These are phyloP conservation scores for Raddia distichophylla DNA, from an alignment of 176 grass and related monocot genomes.

Conservation along the genomic window DNA sequence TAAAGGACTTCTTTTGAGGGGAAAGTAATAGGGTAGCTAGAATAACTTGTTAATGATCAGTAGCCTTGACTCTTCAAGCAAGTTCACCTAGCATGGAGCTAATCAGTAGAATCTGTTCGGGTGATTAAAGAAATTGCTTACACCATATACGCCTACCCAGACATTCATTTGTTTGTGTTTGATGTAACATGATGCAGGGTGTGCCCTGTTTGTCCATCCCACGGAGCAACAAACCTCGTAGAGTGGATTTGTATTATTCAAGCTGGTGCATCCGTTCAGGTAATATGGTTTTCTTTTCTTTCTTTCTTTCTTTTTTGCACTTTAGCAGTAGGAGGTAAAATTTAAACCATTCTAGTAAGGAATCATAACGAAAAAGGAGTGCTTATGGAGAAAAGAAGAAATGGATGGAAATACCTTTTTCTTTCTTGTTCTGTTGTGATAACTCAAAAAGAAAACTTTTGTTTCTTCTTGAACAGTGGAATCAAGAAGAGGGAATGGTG, in stretches of 20 bases:
- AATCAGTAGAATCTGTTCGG: neutral
- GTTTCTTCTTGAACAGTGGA: slow-evolving; percentile 55
- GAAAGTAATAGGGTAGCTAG: neutral
- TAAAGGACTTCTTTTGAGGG: neutral
- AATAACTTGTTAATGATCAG: neutral
- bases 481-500: slow-evolving; percentile 59
- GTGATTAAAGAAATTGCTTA: neutral
- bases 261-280: slow-evolving; percentile 93
- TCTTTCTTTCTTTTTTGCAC: slow-evolving; percentile 3
- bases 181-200: slow-evolving; percentile 55
- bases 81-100: slow-evolving; percentile 15
- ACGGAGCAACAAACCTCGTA: slow-evolving; percentile 66
- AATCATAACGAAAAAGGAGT: neutral
- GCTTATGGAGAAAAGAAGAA: neutral
- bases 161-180: slow-evolving; percentile 25
- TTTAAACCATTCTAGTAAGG: neutral
- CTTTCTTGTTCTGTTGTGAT: neutral
- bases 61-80: slow-evolving; percentile 34
- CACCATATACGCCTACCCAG: neutral
- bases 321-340: slow-evolving; percentile 21
- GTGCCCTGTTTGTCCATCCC: slow-evolving; percentile 72
- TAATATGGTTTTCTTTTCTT: slow-evolving; percentile 19
- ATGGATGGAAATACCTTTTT: neutral
- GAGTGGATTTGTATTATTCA: slow-evolving; percentile 89
- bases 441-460: neutral